Evolutionary conservation across 2,329 filamentous ascomycete genomes (phyloP).

Genomic region (Ophiostoma sp.): DNA sequence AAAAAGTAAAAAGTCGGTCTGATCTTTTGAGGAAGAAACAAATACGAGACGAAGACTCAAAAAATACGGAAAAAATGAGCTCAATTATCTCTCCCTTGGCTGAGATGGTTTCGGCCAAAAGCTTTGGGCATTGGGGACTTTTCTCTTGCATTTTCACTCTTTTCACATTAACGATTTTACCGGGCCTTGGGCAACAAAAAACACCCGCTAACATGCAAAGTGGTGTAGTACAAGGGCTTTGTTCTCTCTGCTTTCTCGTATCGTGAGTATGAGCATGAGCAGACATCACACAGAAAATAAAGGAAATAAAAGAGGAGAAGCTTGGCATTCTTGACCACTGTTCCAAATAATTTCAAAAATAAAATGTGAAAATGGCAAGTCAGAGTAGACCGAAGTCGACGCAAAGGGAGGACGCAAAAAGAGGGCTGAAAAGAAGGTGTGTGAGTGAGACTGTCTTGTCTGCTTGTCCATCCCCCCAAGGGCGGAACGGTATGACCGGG

Average conservation of each 20-base stretch:
- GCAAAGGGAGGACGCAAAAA: neutral
- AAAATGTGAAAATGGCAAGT: neutral
- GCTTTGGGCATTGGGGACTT: neutral
- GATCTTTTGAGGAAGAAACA: neutral
- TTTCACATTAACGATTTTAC: neutral
- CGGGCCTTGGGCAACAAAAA: neutral
- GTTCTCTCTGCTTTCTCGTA: neutral
- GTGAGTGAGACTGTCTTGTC: slow-evolving; percentile 21
- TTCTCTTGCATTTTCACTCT: neutral
- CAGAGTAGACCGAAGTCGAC: too few species aligned
- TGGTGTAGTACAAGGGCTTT: slow-evolving; percentile 6
- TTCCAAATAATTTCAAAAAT: neutral
- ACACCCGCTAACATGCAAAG: neutral
- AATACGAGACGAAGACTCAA: slow-evolving; percentile 2
- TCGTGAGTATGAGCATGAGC: neutral
- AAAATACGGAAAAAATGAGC: neutral
- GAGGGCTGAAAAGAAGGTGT: slow-evolving; percentile 20
- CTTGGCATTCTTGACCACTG: neutral
- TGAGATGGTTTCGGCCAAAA: neutral
- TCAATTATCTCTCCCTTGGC: neutral
- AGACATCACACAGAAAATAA: neutral
- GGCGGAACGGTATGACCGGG: neutral
- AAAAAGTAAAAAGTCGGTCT: neutral
- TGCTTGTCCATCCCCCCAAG: neutral
- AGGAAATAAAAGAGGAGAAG: neutral